Evolutionary conservation across 306 rosid species (phyloP), one percentile per base, ranked within the genome.

Genomic region (Cicer pinnatifidum): DNA sequence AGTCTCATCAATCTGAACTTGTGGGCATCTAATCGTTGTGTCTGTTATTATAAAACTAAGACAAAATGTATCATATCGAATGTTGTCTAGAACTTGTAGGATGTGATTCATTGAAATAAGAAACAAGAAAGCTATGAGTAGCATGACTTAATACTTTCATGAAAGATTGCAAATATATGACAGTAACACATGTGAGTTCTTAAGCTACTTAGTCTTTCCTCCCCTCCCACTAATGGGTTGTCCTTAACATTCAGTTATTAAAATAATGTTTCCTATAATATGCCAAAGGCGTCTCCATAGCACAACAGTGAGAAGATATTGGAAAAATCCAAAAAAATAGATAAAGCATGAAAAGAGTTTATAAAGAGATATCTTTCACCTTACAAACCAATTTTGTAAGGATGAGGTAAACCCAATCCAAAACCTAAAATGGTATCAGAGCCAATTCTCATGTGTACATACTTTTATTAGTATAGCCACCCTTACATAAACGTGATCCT

Each of bases 161-260:
- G 46, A 20, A 35, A n/a, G 57, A 41, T 44, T 33, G 35, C 23
- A 33, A 67, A 79, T 9, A 45, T 54, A 19, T 44, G 71, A 69
- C 45, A 60, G 46, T 12, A 59, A 15, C 20, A 37, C 17, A 38
- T 8, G 7, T 41, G 51, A 58, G 50, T 54, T 73, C 74, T 47
- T 73, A 65, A 72, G 62, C 69, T 53, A 45, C 39, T 45, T 45
- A 35, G 12, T 39, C 28, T 38, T 56, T 66, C 75, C 43, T 39
- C 50, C 11, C 79, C 44, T 50, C 59, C 15, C 13, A 44, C 71
- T n/a, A 15, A 54, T 15, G 41, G 43, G 69, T 58, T 73, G 53
- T 67, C 39, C 68, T 47, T 57, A 39, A 57, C 71, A 46, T 77
- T 63, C 50, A 73, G 70, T 57, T 48, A 59, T 43, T 65, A 41